Conservation (phyloP, 192 early-diverging fungal species). For the Bifiguratus adelaidae region DNA sequence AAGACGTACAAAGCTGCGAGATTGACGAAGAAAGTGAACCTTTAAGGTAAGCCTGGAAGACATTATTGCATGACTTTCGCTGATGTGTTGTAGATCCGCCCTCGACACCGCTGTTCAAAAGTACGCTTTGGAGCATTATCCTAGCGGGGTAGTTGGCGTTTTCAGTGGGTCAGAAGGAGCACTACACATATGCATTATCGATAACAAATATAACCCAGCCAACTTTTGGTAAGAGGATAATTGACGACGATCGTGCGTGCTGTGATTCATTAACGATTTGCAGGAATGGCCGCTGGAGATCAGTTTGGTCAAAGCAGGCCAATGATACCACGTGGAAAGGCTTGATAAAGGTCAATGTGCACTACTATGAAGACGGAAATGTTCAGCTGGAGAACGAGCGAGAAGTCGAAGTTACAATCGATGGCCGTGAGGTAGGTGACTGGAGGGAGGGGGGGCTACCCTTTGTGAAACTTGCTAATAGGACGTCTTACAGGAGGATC, state of each 20-base stretch:
- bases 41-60: slow-evolving; percentile 16
- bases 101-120: slow-evolving; percentile 64
- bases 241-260: neutral
- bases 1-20: too few relatives aligned
- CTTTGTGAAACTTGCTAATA: too few relatives aligned
- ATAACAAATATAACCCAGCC: slow-evolving; percentile 83
- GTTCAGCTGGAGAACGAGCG: slow-evolving; percentile 85
- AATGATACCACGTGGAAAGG: slow-evolving; percentile 55
- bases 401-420: slow-evolving; percentile 36
- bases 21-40: slow-evolving; percentile 19
- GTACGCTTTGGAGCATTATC: slow-evolving; percentile 75
- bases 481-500: too few relatives aligned
- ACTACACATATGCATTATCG: slow-evolving; percentile 60
- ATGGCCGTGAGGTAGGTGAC: slow-evolving; percentile 2
- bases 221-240: slow-evolving; percentile 74
- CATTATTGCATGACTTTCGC: neutral
- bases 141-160: slow-evolving; percentile 61
- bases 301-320: slow-evolving; percentile 65
- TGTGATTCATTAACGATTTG: neutral
- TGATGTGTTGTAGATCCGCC: slow-evolving; percentile 12
- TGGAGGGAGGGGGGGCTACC: too few relatives aligned
- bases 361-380: slow-evolving; percentile 99
- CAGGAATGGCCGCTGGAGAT: slow-evolving; percentile 90
- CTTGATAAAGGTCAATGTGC: slow-evolving; percentile 67
- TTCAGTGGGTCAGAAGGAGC: slow-evolving; percentile 36